phyloP scores from a whole-genome alignment of 2,329 filamentous ascomycete species.

The Pyrenophora seminiperda region DNA sequence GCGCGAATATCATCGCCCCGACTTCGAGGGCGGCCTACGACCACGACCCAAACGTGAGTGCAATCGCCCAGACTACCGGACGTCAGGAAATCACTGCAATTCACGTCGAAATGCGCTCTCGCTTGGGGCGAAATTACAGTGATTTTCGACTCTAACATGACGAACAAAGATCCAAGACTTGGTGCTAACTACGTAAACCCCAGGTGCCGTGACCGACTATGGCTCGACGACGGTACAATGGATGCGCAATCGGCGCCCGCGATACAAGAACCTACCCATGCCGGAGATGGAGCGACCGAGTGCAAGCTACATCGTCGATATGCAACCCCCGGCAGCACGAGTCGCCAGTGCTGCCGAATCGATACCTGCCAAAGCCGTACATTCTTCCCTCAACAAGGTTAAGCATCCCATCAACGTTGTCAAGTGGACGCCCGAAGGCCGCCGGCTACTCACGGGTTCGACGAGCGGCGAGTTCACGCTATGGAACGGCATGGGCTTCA shows the following conservation, averaged over 20 bases:
- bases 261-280: constrained; percentile 71
- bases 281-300: constrained; percentile 85
- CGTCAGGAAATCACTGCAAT: neutral
- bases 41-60: constrained; percentile 46
- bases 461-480: constrained; percentile 97
- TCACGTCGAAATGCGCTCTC: no score
- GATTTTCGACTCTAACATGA: no score
- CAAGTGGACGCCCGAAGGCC: constrained; percentile 94
- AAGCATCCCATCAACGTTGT: constrained; percentile 98
- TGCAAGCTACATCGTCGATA: constrained; percentile 87
- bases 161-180: no score
- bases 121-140: neutral
- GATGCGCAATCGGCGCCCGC: constrained; percentile 81
- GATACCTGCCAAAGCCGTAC: constrained; percentile 91
- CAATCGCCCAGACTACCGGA: constrained; percentile 1
- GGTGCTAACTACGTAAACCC: constrained; percentile 4
- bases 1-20: constrained; percentile 43
- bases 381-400: constrained; percentile 98
- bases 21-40: constrained; percentile 42
- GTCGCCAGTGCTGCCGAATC: constrained; percentile 78
- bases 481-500: constrained; percentile 99
- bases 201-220: constrained; percentile 92
- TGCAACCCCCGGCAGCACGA: constrained; percentile 82
- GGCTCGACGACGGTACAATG: constrained; percentile 87
- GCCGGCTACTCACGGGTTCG: constrained; percentile 86